Evolutionary conservation across 495 filamentous ascomycete species (phyloP), one percentile per base, ranked within the genome.

Genomic region (Staphylotrichum tortipilum): DNA sequence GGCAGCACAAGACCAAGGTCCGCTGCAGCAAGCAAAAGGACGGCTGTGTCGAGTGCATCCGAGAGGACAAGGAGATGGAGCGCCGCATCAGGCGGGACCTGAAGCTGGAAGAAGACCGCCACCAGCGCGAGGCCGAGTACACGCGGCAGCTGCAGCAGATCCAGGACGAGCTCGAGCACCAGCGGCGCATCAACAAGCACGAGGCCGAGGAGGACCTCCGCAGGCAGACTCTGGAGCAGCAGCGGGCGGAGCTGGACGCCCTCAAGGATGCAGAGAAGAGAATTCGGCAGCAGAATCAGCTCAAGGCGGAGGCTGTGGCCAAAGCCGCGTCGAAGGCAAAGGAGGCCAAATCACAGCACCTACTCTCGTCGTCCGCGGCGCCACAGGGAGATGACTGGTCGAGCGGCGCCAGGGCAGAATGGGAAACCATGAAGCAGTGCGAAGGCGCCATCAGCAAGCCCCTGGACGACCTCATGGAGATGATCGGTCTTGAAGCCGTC

Each of bases 401-500:
- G 3, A 55, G 57, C 24, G 42, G 24, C 28, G 60, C 79, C 0
- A 58, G 62, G 28, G 54, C 53, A 3, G 77, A 86, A 28, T 89
- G 85, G 85, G 54, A 82, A 3, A 59, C 65, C 9, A 75, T 82
- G 46, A 88, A 88, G 52, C 6, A 60, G 6, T 57, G 60, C 14
- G 69, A 78, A 23, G 65, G 65, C 12, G 73, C 74, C 2, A n/a
- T 54, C 11, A 87, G 78, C 54, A 52, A 54, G 3, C 71, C 76
- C 3, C 64, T 90, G 14, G 86, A 92, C 50, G 50, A 64, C 0
- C 54, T 90, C 7, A 86, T 88, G 78, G 60, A 66, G 0, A 82
- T 89, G 79, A 76, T 86, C 18, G 87, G 86, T 0, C 65, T 92
- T 0, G 84, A 89, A 57, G 64, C 71, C 0, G 82, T 89, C 37